These are phyloP conservation scores for Arthrinium phaeospermum DNA, from an alignment of 2,329 filamentous ascomycete genomes.

Conservation along the genomic window DNA sequence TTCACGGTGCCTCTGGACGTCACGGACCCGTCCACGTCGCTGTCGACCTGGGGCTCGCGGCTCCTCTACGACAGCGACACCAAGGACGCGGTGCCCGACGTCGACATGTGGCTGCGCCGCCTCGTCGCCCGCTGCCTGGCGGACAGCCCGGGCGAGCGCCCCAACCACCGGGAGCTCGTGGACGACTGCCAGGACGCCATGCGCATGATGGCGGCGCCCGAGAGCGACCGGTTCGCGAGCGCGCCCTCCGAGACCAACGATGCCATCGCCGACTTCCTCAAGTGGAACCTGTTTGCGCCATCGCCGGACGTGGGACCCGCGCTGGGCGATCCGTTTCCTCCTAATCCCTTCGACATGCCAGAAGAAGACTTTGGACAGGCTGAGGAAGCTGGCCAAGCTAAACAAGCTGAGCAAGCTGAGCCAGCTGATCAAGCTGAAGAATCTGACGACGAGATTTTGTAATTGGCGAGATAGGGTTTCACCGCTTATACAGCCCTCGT, in stretches of 20 bases:
- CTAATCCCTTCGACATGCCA: not conserved
- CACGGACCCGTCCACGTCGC: not conserved
- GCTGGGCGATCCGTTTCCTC: not conserved
- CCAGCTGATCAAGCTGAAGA: too few relatives aligned
- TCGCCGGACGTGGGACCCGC: not conserved
- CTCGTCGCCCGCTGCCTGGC: not conserved
- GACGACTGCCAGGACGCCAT: not conserved
- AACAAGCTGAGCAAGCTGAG: too few relatives aligned
- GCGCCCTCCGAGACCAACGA: not conserved
- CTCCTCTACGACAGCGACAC: not conserved
- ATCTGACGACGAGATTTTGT: too few relatives aligned
- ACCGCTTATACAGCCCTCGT: too few relatives aligned
- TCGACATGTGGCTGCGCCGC: not conserved
- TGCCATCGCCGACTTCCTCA: not conserved
- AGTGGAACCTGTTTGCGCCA: not conserved
- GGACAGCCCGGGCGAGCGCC: not conserved
- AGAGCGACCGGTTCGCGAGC: not conserved
- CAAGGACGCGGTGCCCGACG: not conserved
- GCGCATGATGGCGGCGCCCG: not conserved
- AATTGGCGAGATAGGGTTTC: too few relatives aligned
- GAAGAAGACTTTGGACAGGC: not conserved
- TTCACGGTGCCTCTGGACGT: not conserved
- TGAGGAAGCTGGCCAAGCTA: too few relatives aligned
- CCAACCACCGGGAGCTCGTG: not conserved
- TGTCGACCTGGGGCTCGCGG: not conserved